A percentile compares a stretch with the other conserved stretches of the same genome.
Conservation (phyloP, 768 basidiomycete genomes). For the Sporobolomyces roseus region DNA sequence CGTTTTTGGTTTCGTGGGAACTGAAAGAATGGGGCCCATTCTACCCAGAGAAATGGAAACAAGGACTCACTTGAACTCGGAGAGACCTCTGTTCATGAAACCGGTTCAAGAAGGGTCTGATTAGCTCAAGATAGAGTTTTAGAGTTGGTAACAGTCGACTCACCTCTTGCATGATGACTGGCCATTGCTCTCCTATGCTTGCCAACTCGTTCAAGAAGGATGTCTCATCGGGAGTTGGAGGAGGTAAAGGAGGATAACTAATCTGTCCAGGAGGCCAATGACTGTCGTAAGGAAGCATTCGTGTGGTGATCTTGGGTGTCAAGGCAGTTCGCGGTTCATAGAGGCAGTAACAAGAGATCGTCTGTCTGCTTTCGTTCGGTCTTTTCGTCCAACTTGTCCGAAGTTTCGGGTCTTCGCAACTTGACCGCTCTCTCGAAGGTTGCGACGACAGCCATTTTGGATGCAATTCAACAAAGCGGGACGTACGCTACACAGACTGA, state of each 20-base stretch:
- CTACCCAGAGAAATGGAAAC: neutral
- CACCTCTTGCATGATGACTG: conserved; percentile 5
- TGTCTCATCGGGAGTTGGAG: neutral
- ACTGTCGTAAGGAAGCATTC: conserved; percentile 1
- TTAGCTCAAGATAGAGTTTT: neutral
- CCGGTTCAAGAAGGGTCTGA: too few species aligned
- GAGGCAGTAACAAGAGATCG: too few species aligned
- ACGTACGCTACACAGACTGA: too few species aligned
- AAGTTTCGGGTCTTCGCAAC: too few species aligned
- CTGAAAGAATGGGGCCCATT: too few species aligned
- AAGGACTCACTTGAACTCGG: conserved; percentile 8
- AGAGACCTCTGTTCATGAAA: neutral
- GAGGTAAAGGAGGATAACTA: neutral
- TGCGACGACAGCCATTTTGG: too few species aligned
- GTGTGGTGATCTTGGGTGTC: neutral
- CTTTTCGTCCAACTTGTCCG: too few species aligned
- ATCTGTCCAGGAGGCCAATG: neutral
- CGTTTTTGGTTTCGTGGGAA: neutral
- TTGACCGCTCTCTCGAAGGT: too few species aligned
- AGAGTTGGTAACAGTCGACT: neutral
- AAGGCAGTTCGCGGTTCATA: too few species aligned
- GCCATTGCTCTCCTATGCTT: neutral
- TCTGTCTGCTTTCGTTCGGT: too few species aligned
- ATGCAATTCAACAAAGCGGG: too few species aligned
- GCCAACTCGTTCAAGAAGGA: conserved; percentile 3